Evolutionary conservation across 2,329 filamentous ascomycete species (phyloP).

Genomic region (Alternaria gaisen): DNA sequence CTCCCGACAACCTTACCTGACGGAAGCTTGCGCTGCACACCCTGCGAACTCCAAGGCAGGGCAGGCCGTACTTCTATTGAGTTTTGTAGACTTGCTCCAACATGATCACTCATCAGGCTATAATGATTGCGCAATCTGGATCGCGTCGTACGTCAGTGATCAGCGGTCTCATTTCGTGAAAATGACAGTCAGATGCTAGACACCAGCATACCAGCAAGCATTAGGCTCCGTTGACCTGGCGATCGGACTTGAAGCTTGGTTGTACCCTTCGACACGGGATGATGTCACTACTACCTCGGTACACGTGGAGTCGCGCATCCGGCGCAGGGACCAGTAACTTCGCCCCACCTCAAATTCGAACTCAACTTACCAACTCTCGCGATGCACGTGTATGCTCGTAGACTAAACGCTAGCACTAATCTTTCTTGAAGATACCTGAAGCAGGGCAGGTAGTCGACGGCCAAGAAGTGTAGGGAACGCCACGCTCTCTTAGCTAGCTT

Average conservation of each 20-base stretch:
- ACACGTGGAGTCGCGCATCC: slow-evolving; percentile 21
- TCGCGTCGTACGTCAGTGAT: slow-evolving; percentile 12
- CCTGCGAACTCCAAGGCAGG: background rate
- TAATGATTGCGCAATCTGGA: slow-evolving; percentile 2
- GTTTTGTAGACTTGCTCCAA: background rate
- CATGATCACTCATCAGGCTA: background rate
- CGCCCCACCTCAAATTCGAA: slow-evolving; percentile 12
- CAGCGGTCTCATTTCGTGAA: slow-evolving; percentile 6
- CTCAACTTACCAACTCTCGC: background rate
- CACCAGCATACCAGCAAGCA: slow-evolving; percentile 1
- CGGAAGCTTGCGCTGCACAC: background rate
- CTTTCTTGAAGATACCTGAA: background rate
- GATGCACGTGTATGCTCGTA: background rate
- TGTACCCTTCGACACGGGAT: slow-evolving; percentile 11
- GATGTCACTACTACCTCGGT: slow-evolving; percentile 27
- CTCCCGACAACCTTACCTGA: background rate
- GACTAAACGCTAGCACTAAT: background rate
- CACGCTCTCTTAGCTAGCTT: background rate
- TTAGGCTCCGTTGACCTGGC: slow-evolving; percentile 8
- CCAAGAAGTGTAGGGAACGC: background rate
- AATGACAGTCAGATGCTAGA: slow-evolving; percentile 1
- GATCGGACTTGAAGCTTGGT: slow-evolving; percentile 19
- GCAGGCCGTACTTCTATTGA: background rate
- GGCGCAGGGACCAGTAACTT: slow-evolving; percentile 24
- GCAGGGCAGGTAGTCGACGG: background rate